Percentiles rank a stretch among this genome's conserved stretches.
Conservation (phyloP, 257 asterid species). For the Solanum pinnatisectum region DNA sequence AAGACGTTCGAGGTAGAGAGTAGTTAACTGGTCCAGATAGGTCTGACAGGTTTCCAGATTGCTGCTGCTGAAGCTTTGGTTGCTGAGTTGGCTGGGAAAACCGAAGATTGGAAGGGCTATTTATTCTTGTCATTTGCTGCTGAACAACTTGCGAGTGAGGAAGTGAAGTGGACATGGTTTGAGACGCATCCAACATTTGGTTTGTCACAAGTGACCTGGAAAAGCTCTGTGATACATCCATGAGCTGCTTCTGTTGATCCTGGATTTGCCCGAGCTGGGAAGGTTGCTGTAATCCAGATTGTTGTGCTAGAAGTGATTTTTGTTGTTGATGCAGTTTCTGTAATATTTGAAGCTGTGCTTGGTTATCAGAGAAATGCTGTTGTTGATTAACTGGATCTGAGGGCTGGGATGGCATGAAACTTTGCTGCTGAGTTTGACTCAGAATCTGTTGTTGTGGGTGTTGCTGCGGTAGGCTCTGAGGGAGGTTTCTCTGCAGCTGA, state of each 20-base stretch:
- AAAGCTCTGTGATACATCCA: constrained; percentile 36
- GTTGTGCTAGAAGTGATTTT: constrained; percentile 50
- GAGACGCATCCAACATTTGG: constrained; percentile 43
- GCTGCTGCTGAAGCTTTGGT: constrained; percentile 26
- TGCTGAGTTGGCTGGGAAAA: constrained; percentile 39
- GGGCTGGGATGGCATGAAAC: constrained; percentile 27
- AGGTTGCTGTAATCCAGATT: constrained; percentile 36
- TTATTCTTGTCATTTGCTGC: constrained; percentile 21
- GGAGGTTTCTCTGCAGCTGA: constrained; percentile 56
- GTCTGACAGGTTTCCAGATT: constrained; percentile 30
- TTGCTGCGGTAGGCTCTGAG: constrained; percentile 29
- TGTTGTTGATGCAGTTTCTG: constrained; percentile 73
- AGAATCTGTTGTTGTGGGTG: constrained; percentile 25
- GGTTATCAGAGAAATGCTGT: constrained; percentile 43
- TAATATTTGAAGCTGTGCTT: constrained; percentile 51
- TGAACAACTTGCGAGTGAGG: constrained; percentile 17
- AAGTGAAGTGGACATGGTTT: constrained; percentile 23
- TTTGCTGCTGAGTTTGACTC: constrained; percentile 51
- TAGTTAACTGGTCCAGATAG: constrained; percentile 41
- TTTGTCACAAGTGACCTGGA: constrained; percentile 35
- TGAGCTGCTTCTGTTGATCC: constrained; percentile 64
- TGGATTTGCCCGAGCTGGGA: constrained; percentile 24
- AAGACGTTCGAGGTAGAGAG: constrained; percentile 22
- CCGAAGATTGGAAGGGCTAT: constrained; percentile 36
- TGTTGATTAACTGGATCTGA: constrained; percentile 37